Base-by-base conservation (phyloP, 768 basidiomycete species). In the Lentinula raphanica region DNA sequence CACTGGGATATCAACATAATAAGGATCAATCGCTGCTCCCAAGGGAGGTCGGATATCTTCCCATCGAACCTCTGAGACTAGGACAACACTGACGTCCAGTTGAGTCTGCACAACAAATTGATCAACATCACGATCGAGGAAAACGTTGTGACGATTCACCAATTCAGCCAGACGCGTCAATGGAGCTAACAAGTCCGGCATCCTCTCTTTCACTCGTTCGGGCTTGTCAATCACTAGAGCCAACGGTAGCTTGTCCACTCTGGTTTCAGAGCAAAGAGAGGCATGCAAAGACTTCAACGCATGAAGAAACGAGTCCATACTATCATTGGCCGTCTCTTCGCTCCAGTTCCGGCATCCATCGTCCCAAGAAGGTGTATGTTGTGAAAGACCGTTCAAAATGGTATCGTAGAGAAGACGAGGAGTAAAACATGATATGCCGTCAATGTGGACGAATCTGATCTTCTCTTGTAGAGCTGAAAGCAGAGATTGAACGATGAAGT, bases 21-120 rank as follows among this genome's bases (percentile, higher is more conserved):
- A 90, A 0, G 91, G 91, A 63, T 90, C 87, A 0, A 85, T 83
- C 2, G 88, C 79, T 5, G 87, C 85, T 7, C 87, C 88, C 0
- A 86, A 68, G 0, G 83, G 69, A 1, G 88, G 89, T n/a, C 82
- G 79, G 49, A 90, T 78, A 59, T 88, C 83, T 54, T 85, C 82
- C 90, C 91, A 92, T 13, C 77, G 76, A 8, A 81, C 76, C 51
- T 80, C 77, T 1, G 89, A 91, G 17, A 88, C 64, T 50, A 90
- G 78, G 4, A 92, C 71, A 0, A 85, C 80, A 1, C 78, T 79
- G 29, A 91, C 62, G 28, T 85, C 80, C 8, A 87, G 68, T 54
- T 73, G 77, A 13, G 87, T 71, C 90, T 91, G 59, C 27, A 19
- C 56, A 35, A 25, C 31, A 27, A 38, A 38, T 64, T 19, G 45